Conservation (phyloP, 306 rosid genomes). For the Fagus crenata region DNA sequence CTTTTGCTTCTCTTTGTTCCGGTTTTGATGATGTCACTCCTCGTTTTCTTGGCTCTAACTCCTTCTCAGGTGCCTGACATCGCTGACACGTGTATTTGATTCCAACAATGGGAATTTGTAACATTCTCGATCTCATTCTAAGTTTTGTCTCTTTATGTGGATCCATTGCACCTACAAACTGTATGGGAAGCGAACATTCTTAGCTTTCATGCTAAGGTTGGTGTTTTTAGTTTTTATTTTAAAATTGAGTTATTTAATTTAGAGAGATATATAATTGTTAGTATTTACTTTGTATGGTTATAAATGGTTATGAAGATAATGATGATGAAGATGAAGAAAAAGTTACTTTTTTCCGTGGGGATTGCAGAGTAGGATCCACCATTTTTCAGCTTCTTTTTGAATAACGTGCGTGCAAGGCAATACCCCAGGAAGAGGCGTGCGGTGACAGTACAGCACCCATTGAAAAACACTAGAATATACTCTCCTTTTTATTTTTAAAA, state of each 20-base stretch:
- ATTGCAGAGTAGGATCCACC: neutral
- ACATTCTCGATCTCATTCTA: neutral
- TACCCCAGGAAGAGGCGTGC: neutral
- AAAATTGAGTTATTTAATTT: neutral
- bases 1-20: constrained; percentile 38
- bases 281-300: neutral
- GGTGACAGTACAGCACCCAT: no score
- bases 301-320: neutral
- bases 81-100: constrained; percentile 1
- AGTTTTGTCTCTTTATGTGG: neutral
- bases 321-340: neutral
- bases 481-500: no score
- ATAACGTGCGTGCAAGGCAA: neutral
- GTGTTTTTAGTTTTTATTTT: neutral
- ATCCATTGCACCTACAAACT: neutral
- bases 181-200: neutral
- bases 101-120: neutral
- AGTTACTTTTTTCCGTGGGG: neutral
- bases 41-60: constrained; percentile 30
- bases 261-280: neutral
- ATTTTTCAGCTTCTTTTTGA: neutral
- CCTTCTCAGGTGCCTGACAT: constrained; percentile 22
- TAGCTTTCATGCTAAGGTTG: neutral
- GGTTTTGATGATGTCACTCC: constrained; percentile 30
- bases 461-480: no score